Base-by-base conservation (phyloP, 2,329 filamentous ascomycete species). In the Ophiocordyceps australis region DNA sequence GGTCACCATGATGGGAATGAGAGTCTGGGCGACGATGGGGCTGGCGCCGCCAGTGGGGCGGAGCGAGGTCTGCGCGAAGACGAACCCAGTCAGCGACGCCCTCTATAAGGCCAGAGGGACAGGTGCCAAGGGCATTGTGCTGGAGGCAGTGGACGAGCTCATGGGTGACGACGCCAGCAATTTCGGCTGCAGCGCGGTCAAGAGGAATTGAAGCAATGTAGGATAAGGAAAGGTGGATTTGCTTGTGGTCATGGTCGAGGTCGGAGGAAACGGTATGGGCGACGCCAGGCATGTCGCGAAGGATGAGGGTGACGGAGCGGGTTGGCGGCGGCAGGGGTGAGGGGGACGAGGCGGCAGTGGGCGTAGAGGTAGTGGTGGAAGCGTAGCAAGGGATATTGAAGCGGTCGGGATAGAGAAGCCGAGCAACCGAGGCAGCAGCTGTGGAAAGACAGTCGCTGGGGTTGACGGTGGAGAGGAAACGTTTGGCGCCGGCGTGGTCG, bases 121-220 rank as follows among this genome's bases (percentile, higher is more conserved):
- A 68, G 5, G 54, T 55, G 2, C 59, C 61, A 13, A 39, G 55
- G 3, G 61, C 76, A 38, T 81, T 74, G 50, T 80, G 77, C 49
- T 95, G 86, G 53, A 78, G 91, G 52, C 83, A 94, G 54, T 95
- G 89, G 10, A 95, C 86, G 33, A 94, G 74, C 52, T 95, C 86
- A 46, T 95, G 86, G 2, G 78, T 76, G 13, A 95, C 49, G 1
- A 95, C 83, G 21, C 89, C 89, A 12, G 67, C 54, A 31, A 94
- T 70, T 53, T 95, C 82, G 20, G 61, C 40, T 14, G 44, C 34
- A 9, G 53, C 50, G 25, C 62, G 59, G 9, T 50, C 37, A 1
- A 46, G 25, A 1, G 60, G 39, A 34, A 69, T 55, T 23, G 43
- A 38, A 22, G 54, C 41, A 37, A 93, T 71, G 55, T 94, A 93